Evolutionary conservation across 345 rosid species (phyloP).

Genomic region (Eucalyptus albens): DNA sequence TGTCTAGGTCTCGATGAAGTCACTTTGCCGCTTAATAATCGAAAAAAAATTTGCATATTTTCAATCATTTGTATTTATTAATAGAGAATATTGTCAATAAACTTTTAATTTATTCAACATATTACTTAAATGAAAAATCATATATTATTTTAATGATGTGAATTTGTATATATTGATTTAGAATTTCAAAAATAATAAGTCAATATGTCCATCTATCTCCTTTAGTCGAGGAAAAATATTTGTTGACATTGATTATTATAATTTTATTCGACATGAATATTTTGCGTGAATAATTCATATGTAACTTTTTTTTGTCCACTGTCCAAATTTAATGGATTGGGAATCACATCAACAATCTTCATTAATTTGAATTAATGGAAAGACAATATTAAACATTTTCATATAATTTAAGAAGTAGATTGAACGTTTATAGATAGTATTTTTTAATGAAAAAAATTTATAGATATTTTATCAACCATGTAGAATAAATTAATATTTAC

Average conservation of each 20-base stretch:
- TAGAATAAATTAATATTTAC: too few species aligned
- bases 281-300: too few species aligned
- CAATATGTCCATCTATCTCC: neutral
- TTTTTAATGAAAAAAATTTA: too few species aligned
- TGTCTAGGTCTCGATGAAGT: neutral
- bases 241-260: neutral
- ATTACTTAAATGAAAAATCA: too few species aligned
- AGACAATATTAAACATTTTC: fast-evolving
- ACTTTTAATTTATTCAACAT: too few species aligned
- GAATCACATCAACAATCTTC: neutral
- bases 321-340: neutral
- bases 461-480: too few species aligned
- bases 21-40: neutral
- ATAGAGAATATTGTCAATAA: neutral
- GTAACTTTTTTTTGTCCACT: too few species aligned
- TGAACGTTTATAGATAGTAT: too few species aligned
- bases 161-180: too few species aligned
- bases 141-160: too few species aligned
- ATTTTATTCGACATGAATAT: neutral
- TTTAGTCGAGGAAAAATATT: neutral
- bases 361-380: neutral
- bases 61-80: neutral
- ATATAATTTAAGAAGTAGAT: too few species aligned
- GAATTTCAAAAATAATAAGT: neutral
- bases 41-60: neutral